Evolutionary conservation across 371 early-diverging fungal species (phyloP), one percentile per base, ranked within the genome.

Genomic region (Zancudomyces culisetae): DNA sequence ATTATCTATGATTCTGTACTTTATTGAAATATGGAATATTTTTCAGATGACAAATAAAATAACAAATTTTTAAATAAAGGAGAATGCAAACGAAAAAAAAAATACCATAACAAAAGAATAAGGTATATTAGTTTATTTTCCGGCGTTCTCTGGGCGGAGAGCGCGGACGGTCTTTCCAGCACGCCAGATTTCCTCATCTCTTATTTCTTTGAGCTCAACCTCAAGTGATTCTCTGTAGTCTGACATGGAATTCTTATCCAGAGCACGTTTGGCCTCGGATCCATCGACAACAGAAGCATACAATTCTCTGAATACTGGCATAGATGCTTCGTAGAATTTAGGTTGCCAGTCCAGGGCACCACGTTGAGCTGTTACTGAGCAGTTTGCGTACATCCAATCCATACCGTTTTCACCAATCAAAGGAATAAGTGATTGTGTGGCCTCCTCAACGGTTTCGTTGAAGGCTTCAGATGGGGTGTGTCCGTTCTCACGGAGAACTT

Each of bases 361-460:
- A 60, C 93, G 85, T 70, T 82, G 83, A 41, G 86, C 86, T 43
- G 96, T 93, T 56, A 91, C 91, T 27, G 87, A 87, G 78, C 96
- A 95, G 82, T 88, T 89, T 70, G 87, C 82, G 71, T 81, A 86
- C 87, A 86, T 84, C 90, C 91, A 92, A 73, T 90, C 92, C 92
- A 93, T 92, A 62, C 96, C 96, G 61, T 88, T 85, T 58, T 82
- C 87, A 66, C 90, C 91, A 61, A 95, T 85, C 67, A 95, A 77
- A 42, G 96, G 96, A 70, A 90, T 90, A 43, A 95, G 79, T 45
- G 91, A 90, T 71, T 95, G 93, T 13, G 96, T 95, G 51, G 93
- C 96, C 71, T 95, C 96, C 75, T 95, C 96, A 59, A 95, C 96
- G 58, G 96, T 95, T 72, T 95, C 96, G 74, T 95, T 95, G 79